phyloP scores from a whole-genome alignment of 2,329 filamentous ascomycete genomes.

The Stachybotrys elegans region DNA sequence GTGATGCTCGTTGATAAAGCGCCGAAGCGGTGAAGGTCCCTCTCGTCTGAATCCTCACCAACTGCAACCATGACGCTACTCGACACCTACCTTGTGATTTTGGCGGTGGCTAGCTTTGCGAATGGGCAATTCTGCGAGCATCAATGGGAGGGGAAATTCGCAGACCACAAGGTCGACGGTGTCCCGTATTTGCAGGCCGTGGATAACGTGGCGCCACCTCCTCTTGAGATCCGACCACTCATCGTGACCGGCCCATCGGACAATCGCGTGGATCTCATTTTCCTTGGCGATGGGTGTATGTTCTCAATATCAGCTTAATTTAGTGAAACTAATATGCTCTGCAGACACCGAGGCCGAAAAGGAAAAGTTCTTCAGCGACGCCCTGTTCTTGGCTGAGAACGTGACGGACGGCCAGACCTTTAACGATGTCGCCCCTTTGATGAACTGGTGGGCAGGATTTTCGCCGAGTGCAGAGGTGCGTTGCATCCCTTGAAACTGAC shows the following conservation, averaged over 20 bases:
- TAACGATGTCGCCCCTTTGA: not conserved
- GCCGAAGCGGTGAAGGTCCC: too few species aligned
- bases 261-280: not conserved
- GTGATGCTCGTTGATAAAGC: too few species aligned
- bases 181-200: not conserved
- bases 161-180: not conserved
- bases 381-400: not conserved
- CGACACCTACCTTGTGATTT: too few species aligned
- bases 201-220: not conserved
- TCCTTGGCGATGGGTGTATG: not conserved
- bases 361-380: not conserved
- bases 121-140: not conserved
- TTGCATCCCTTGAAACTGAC: not conserved
- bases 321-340: not conserved
- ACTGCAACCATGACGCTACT: too few species aligned
- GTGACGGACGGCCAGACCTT: slow-evolving; percentile 1
- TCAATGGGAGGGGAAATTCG: not conserved
- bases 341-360: not conserved
- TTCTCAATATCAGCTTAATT: not conserved
- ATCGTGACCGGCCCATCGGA: not conserved
- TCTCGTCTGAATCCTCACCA: too few species aligned
- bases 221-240: not conserved
- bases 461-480: not conserved
- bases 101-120: too few species aligned
- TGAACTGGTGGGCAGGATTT: not conserved